phyloP scores from a whole-genome alignment of 148 eudicot genomes.

The Gaultheria prostrata region DNA sequence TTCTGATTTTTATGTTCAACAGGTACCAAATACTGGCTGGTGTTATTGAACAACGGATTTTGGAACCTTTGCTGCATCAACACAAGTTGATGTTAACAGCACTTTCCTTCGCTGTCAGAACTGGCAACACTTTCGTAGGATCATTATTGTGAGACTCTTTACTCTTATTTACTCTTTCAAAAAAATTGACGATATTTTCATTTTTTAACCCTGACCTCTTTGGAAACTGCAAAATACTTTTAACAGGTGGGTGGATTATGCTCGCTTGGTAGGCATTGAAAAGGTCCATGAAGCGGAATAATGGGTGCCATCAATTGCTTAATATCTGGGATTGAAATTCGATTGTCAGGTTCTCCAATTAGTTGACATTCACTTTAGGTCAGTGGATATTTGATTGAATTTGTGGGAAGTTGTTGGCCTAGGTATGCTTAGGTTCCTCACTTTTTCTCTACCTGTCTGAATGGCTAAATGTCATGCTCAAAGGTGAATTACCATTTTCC shows the following conservation, averaged over 20 bases:
- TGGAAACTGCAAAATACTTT: background rate
- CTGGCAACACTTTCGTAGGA: slow-evolving; percentile 93
- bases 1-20: slow-evolving; percentile 13
- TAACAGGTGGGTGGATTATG: slow-evolving; percentile 96
- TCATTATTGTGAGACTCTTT: slow-evolving; percentile 71
- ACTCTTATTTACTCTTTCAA: background rate
- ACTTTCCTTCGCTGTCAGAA: slow-evolving; percentile 79
- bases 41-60: slow-evolving; percentile 72
- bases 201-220: background rate
- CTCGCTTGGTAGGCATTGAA: slow-evolving; percentile 74
- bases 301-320: slow-evolving; percentile 6
- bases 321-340: background rate
- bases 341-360: slow-evolving; percentile 10
- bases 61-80: slow-evolving; percentile 80
- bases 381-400: slow-evolving; percentile 18
- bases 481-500: background rate
- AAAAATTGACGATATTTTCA: background rate
- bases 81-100: slow-evolving; percentile 80
- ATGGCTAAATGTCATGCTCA: background rate
- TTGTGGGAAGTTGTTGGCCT: slow-evolving; percentile 14
- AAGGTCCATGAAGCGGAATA: slow-evolving; percentile 51
- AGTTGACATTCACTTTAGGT: slow-evolving; percentile 23
- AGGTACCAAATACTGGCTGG: slow-evolving; percentile 92
- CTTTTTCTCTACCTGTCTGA: background rate
- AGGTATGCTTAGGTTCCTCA: slow-evolving; percentile 11